Conservation (phyloP, 768 basidiomycete species). For the Rhizopogon vulgaris region DNA sequence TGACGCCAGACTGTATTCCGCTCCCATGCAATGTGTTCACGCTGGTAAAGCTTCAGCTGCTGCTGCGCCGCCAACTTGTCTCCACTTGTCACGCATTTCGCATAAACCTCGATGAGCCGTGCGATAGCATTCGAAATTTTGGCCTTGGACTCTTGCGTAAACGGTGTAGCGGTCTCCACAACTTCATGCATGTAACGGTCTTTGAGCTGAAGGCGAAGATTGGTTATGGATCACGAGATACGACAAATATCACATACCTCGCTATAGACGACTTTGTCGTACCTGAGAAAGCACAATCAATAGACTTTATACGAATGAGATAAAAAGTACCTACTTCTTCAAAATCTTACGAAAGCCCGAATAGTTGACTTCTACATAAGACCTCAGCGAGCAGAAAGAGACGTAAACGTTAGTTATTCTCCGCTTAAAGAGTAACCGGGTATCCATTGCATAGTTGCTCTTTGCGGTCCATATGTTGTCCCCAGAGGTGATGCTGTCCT, state of each 20-base stretch:
- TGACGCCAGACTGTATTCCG: constrained; percentile 96
- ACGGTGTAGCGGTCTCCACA: constrained; percentile 66
- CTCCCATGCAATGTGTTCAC: constrained; percentile 95
- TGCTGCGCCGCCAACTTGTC: constrained; percentile 65
- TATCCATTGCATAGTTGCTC: constrained; percentile 78
- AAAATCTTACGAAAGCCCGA: constrained; percentile 93
- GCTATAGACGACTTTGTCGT: constrained; percentile 88
- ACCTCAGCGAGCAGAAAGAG: constrained; percentile 65
- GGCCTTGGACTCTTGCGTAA: constrained; percentile 57
- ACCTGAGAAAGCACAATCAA: constrained; percentile 40
- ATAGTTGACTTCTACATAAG: constrained; percentile 88
- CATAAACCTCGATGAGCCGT: constrained; percentile 65
- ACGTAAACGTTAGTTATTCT: constrained; percentile 81
- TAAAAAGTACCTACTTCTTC: constrained; percentile 67
- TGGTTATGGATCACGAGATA: neutral
- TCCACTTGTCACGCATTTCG: constrained; percentile 76
- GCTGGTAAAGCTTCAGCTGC: constrained; percentile 80
- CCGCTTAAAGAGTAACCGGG: constrained; percentile 82
- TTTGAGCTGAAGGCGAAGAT: constrained; percentile 48
- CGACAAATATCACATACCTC: constrained; percentile 31
- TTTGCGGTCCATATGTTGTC: constrained; percentile 70
- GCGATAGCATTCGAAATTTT: constrained; percentile 51
- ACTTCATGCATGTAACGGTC: constrained; percentile 66
- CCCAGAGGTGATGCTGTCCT: constrained; percentile 41
- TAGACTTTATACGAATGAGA: neutral